phyloP scores from a whole-genome alignment of 768 basidiomycete species.

The Pholiota microspora region DNA sequence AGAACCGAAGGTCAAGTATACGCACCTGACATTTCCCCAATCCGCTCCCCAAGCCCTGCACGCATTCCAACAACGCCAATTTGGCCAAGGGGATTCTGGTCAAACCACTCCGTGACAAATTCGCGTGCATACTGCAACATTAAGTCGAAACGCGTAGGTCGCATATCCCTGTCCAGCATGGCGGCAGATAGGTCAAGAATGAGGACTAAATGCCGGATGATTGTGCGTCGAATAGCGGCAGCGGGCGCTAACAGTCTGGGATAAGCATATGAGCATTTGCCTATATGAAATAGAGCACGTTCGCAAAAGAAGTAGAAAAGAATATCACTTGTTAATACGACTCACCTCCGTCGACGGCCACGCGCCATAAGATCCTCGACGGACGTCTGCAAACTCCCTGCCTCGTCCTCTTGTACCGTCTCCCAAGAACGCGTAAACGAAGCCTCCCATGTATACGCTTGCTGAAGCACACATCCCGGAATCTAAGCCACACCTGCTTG shows the following conservation, averaged over 20 bases:
- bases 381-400: constrained; percentile 84
- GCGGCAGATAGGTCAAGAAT: constrained; percentile 88
- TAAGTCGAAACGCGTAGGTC: constrained; percentile 91
- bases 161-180: constrained; percentile 96
- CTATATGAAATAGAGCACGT: constrained; percentile 11
- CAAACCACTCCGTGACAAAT: constrained; percentile 97
- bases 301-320: background rate
- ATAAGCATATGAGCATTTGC: constrained; percentile 1
- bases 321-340: background rate
- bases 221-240: constrained; percentile 86
- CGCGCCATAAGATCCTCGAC: constrained; percentile 89
- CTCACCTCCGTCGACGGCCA: constrained; percentile 76
- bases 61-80: constrained; percentile 94
- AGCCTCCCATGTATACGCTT: constrained; percentile 95
- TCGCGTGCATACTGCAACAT: constrained; percentile 88
- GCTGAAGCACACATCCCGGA: constrained; percentile 34
- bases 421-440: constrained; percentile 96
- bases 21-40: constrained; percentile 91
- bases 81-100: constrained; percentile 97
- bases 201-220: constrained; percentile 93
- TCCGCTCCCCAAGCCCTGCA: constrained; percentile 84
- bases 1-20: background rate
- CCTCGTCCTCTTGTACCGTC: constrained; percentile 93
- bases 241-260: constrained; percentile 76
- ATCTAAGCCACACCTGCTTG: constrained; percentile 6